Percentiles rank a stretch among this genome's conserved stretches.
These are phyloP conservation scores for Gaillardinia entomophila DNA, from an alignment of 805 yeast species.

Conservation along the genomic window DNA sequence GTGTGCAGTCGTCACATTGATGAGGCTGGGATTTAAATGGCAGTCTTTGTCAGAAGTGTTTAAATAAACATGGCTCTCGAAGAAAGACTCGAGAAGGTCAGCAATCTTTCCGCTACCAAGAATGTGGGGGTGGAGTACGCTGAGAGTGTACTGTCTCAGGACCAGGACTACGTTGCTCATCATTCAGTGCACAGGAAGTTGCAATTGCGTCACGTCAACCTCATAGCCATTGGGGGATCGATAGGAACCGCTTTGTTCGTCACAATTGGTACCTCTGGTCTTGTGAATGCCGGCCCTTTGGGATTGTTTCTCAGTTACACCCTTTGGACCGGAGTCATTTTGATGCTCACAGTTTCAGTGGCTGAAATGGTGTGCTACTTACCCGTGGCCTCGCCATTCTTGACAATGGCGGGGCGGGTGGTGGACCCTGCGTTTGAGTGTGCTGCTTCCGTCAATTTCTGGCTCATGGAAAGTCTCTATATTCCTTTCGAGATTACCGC, in stretches of 20 bases:
- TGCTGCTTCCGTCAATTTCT: constrained; percentile 30
- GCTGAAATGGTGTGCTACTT: constrained; percentile 33
- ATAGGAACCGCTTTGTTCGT: constrained; percentile 35
- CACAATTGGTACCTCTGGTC: constrained; percentile 28
- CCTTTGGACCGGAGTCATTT: constrained; percentile 26
- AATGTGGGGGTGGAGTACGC: too few species aligned
- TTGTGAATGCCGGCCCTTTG: constrained; percentile 27
- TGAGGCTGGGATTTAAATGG: too few species aligned
- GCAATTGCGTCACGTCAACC: constrained; percentile 28
- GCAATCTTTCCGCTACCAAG: too few species aligned
- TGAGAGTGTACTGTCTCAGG: too few species aligned
- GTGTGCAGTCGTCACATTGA: too few species aligned
- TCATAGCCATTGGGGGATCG: constrained; percentile 36
- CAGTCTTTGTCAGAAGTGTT: too few species aligned
- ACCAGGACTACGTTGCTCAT: too few species aligned
- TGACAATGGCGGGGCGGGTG: constrained; percentile 30
- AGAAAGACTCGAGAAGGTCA: too few species aligned
- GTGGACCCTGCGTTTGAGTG: constrained; percentile 33
- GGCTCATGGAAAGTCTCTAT: constrained; percentile 17
- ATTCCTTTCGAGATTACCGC: constrained; percentile 18
- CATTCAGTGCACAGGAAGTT: too few species aligned
- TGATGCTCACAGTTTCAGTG: constrained; percentile 26
- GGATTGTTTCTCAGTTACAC: constrained; percentile 24
- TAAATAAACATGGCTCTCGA: too few species aligned
- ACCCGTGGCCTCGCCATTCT: constrained; percentile 32